These are phyloP conservation scores for Rhizoctonia solani DNA, from an alignment of 1,284 basidiomycete genomes.

Conservation along the genomic window DNA sequence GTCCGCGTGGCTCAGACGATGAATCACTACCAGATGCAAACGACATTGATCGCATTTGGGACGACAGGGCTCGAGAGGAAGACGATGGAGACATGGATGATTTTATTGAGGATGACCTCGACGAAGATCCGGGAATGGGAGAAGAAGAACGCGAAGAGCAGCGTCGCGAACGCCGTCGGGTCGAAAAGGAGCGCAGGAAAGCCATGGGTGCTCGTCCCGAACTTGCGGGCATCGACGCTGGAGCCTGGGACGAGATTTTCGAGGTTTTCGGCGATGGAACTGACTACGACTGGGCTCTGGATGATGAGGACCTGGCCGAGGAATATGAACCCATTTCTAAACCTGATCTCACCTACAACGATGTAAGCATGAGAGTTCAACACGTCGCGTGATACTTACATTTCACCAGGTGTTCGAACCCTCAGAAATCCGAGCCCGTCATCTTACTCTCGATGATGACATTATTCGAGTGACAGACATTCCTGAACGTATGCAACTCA, in stretches of 20 bases:
- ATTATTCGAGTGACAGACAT: conserved; percentile 88
- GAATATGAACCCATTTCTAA: conserved; percentile 63
- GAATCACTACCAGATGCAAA: conserved; percentile 52
- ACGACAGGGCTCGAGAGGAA: conserved; percentile 75
- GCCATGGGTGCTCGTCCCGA: conserved; percentile 71
- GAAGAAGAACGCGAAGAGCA: conserved; percentile 74
- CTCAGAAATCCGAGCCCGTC: conserved; percentile 88
- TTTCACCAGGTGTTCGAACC: conserved; percentile 89
- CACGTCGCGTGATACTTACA: conserved; percentile 15
- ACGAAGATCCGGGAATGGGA: conserved; percentile 67
- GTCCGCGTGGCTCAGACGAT: conserved; percentile 62
- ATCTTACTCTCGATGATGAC: conserved; percentile 95
- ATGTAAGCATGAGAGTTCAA: conserved; percentile 60
- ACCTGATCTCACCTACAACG: conserved; percentile 83
- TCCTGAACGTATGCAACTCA: conserved; percentile 95
- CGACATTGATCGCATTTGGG: conserved; percentile 83
- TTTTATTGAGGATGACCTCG: conserved; percentile 85
- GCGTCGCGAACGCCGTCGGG: conserved; percentile 65
- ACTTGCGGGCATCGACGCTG: conserved; percentile 83
- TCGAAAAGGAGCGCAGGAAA: conserved; percentile 65
- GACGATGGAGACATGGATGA: conserved; percentile 56
- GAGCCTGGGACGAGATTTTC: conserved; percentile 95
- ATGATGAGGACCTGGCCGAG: conserved; percentile 67
- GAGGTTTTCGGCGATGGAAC: conserved; percentile 97
- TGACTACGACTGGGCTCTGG: conserved; percentile 95